Conservation (phyloP, 2,329 filamentous ascomycete genomes). For the Cladosporium sp. region DNA sequence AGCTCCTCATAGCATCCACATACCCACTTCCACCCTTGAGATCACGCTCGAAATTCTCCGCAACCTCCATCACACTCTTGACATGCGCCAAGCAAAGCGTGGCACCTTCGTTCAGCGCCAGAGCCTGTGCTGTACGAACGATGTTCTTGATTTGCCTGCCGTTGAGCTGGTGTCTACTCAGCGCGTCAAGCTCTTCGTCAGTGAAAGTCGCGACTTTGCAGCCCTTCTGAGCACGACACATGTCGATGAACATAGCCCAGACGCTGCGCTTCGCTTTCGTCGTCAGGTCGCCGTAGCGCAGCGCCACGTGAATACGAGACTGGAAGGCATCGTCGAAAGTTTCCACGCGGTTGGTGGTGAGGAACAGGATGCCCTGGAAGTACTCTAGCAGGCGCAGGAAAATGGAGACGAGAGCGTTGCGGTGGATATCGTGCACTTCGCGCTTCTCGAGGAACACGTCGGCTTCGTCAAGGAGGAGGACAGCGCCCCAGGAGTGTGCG, state of each 20-base stretch:
- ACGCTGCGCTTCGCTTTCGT: conserved; percentile 70
- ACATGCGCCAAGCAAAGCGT: conserved; percentile 75
- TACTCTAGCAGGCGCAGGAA: conserved; percentile 86
- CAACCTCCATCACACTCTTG: conserved; percentile 75
- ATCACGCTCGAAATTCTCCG: conserved; percentile 77
- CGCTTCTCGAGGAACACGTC: conserved; percentile 82
- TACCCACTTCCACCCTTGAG: conserved; percentile 77
- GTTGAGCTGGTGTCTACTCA: conserved; percentile 67
- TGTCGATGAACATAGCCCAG: conserved; percentile 78
- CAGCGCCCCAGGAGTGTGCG: conserved; percentile 79
- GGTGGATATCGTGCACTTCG: conserved; percentile 76
- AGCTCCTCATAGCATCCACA: conserved; percentile 78
- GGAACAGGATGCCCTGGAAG: conserved; percentile 84
- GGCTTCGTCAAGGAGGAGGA: conserved; percentile 79
- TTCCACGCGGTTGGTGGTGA: conserved; percentile 83
- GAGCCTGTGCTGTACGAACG: conserved; percentile 74
- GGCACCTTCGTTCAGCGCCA: conserved; percentile 71
- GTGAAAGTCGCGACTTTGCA: conserved; percentile 58
- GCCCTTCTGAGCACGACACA: conserved; percentile 63
- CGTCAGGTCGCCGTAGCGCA: conserved; percentile 73
- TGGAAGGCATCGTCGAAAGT: conserved; percentile 91
- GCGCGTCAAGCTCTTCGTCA: conserved; percentile 61
- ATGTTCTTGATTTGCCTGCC: conserved; percentile 82
- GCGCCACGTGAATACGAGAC: conserved; percentile 77
- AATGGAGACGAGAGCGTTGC: conserved; percentile 80